Percentiles rank a stretch among this genome's conserved stretches.
phyloP scores from a whole-genome alignment of 306 rosid species.

The Luffa aegyptiaca region DNA sequence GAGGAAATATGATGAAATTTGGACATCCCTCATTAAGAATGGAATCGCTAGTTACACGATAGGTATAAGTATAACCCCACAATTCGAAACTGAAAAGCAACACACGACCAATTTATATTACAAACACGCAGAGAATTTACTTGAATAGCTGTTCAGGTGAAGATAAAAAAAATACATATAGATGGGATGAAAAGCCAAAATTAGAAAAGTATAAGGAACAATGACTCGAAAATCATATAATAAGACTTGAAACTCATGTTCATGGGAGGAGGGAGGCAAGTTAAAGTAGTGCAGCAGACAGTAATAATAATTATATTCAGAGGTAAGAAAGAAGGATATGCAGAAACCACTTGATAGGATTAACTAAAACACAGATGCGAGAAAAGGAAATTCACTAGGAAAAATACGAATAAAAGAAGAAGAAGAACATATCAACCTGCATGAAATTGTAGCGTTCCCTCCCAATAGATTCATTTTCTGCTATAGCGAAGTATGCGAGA shows the following conservation, averaged over 20 bases:
- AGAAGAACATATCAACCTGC: constrained; percentile 36
- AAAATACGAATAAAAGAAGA: neutral
- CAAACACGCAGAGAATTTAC: neutral
- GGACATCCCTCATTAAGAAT: neutral
- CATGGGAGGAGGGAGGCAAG: neutral
- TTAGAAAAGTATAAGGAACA: neutral
- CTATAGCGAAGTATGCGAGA: constrained; percentile 62
- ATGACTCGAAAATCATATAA: neutral
- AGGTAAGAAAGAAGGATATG: neutral
- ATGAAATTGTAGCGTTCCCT: constrained; percentile 83
- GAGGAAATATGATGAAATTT: neutral
- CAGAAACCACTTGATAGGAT: neutral
- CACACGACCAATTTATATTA: neutral
- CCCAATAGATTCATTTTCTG: constrained; percentile 92
- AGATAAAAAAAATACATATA: neutral
- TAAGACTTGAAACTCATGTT: neutral
- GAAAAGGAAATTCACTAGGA: neutral
- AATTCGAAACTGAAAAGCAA: neutral
- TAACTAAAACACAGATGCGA: neutral
- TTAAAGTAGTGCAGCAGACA: neutral
- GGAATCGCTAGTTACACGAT: neutral
- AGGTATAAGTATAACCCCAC: neutral
- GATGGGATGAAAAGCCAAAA: neutral
- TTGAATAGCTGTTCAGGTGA: neutral
- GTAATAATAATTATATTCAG: neutral